phyloP scores from a whole-genome alignment of 768 basidiomycete species.

The Neoboletus magnificus region DNA sequence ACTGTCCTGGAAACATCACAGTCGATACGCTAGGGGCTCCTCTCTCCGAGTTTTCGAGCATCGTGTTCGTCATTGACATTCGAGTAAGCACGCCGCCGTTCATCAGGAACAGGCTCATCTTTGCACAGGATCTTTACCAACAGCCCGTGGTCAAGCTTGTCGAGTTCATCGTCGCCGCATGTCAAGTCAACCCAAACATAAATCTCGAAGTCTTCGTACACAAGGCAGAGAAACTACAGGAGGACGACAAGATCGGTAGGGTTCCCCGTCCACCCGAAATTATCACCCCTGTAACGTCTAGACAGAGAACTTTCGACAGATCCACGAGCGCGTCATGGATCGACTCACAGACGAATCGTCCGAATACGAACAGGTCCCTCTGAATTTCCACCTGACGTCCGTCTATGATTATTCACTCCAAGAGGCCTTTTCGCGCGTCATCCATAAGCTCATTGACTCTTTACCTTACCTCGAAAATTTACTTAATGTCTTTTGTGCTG shows the following conservation, averaged over 20 bases:
- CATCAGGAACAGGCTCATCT: constrained; percentile 1
- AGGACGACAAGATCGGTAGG: constrained; percentile 88
- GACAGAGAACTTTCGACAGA: constrained; percentile 86
- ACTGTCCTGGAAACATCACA: constrained; percentile 84
- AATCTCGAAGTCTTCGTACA: constrained; percentile 92
- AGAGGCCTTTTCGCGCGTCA: constrained; percentile 86
- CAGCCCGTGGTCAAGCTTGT: constrained; percentile 80
- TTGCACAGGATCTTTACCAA: constrained; percentile 71
- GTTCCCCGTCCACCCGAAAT: neutral
- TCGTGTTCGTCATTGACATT: constrained; percentile 95
- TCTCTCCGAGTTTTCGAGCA: constrained; percentile 74
- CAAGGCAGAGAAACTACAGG: constrained; percentile 88
- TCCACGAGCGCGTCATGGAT: constrained; percentile 83
- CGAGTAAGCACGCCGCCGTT: constrained; percentile 50
- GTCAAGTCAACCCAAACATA: constrained; percentile 69
- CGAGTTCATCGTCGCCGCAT: constrained; percentile 75
- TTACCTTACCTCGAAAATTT: constrained; percentile 84
- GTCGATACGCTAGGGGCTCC: constrained; percentile 74
- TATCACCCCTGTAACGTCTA: neutral
- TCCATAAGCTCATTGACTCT: constrained; percentile 84
- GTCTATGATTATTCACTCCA: constrained; percentile 91
- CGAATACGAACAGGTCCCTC: constrained; percentile 74
- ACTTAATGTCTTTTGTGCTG: constrained; percentile 80
- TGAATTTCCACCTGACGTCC: constrained; percentile 89
- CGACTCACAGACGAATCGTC: constrained; percentile 71